Base-by-base conservation (phyloP, 352 stramenopile species). In the Pythium scleroteichum region DNA sequence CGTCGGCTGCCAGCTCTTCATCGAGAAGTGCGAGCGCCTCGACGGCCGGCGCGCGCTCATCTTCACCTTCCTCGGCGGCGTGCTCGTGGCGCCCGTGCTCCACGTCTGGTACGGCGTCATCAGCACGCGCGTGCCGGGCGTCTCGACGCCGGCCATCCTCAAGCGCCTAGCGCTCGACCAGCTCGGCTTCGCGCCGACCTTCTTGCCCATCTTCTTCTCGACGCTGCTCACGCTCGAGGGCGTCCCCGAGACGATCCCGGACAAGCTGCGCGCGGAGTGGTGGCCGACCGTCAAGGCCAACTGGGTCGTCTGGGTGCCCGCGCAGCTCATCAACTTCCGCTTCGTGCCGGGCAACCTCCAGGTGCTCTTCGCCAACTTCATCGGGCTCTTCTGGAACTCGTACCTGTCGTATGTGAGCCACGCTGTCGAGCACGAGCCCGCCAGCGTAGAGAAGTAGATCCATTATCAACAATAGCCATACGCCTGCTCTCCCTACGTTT, bases 331-430 rank as follows among this genome's bases (percentile, higher is more conserved):
- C 63, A 94, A 94, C 64, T 92, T 94, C 61, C 75, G 77, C 57
- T 86, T 94, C 48, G 83, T 94, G 46, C 81, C 81, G 1, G 77
- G 72, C 4, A 75, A 72, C 14, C 81, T 94, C 39, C 85, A 92
- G 60, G 85, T 94, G 66, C 79, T 94, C 13, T 94, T 94, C 54
- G 73, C 85, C 53, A 94, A 94, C 64, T 74, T 90, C 46, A 53
- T 94, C 22, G 85, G 85, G 19, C 70, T 94, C 41, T 72, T 91
- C 44, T 94, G 85, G 85, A 94, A 94, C 74, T 71, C 78, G 42
- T 94, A 94, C 58, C 62, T 94, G 29, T 94, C 85, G 45, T 88
- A 81, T 52, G 71, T 90, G 49, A 90, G 85, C 64, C 83, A 94
- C 67, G 27, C 47, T 9, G 42, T 16, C 23, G 9, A 50, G 9